Evolutionary conservation across 164 flowering plant species (phyloP).

Genomic region (Aristolochia contorta): DNA sequence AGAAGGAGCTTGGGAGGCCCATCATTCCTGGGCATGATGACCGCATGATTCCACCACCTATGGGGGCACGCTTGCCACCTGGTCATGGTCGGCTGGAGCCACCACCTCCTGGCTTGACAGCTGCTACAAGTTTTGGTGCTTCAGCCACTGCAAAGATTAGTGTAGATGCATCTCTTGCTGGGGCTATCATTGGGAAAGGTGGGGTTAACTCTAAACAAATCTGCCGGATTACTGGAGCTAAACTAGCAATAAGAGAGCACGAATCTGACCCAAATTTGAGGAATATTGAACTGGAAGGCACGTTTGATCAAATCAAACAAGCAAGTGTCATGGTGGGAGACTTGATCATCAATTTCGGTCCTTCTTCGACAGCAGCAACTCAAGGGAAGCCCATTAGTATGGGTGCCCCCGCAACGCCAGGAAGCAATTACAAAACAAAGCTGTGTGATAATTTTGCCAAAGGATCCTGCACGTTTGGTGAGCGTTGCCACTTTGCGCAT

Average conservation of each 20-base stretch:
- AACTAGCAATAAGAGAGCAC: conserved; percentile 73
- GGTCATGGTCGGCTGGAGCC: conserved; percentile 28
- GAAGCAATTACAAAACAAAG: conserved; percentile 60
- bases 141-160: conserved; percentile 84
- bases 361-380: conserved; percentile 11
- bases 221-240: conserved; percentile 74
- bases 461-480: conserved; percentile 77
- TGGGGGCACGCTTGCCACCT: conserved; percentile 22
- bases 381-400: conserved; percentile 10
- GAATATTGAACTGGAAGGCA: conserved; percentile 89
- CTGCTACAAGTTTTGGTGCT: conserved; percentile 69
- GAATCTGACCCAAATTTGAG: conserved; percentile 64
- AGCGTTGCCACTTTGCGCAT: conserved; percentile 81
- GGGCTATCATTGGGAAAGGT: conserved; percentile 87
- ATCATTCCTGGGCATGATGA: conserved; percentile 44
- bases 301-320: conserved; percentile 82
- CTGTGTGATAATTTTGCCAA: conserved; percentile 61
- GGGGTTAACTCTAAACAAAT: conserved; percentile 93
- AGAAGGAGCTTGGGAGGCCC: conserved; percentile 76
- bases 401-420: conserved; percentile 12
- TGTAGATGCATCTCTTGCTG: conserved; percentile 82
- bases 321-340: conserved; percentile 82
- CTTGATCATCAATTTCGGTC: conserved; percentile 40
- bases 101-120: conserved; percentile 25
- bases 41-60: conserved; percentile 27